These are phyloP conservation scores for Cytospora mali DNA, from an alignment of 2,329 filamentous ascomycete genomes.

Conservation along the genomic window DNA sequence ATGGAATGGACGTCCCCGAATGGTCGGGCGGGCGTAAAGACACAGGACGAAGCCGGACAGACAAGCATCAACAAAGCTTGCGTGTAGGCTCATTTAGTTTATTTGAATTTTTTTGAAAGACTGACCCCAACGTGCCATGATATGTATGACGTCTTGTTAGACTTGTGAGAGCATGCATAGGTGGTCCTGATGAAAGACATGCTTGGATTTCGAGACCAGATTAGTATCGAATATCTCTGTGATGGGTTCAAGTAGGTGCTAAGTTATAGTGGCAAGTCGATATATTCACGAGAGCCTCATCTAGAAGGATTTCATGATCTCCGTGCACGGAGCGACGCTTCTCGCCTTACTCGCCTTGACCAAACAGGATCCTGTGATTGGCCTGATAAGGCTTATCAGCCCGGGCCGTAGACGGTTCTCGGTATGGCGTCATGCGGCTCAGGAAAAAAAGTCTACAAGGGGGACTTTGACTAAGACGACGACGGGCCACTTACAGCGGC, in stretches of 20 bases:
- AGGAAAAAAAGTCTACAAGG: conserved; percentile 27
- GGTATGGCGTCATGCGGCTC: conserved; percentile 30
- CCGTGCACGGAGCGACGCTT: neutral
- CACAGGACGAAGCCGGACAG: no score
- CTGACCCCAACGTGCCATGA: neutral
- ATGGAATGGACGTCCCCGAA: neutral
- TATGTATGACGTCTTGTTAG: neutral
- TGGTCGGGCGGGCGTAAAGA: neutral
- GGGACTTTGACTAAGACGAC: conserved; percentile 7
- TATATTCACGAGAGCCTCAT: neutral
- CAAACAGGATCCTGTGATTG: conserved; percentile 10
- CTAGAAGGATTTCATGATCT: neutral
- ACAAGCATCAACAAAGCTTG: neutral
- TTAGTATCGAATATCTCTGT: no score
- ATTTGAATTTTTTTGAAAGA: neutral
- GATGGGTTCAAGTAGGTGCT: no score
- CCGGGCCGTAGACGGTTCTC: conserved; percentile 26
- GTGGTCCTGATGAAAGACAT: no score
- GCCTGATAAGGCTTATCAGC: conserved; percentile 23
- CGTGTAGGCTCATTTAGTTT: neutral
- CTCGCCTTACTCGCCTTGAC: neutral
- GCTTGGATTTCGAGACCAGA: no score
- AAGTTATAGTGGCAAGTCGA: neutral
- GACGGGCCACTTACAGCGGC: neutral
- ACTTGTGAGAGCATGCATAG: neutral